Evolutionary conservation across 2,329 filamentous ascomycete species (phyloP), one percentile per base, ranked within the genome.

Genomic region (Ilyonectria mors-panacis): DNA sequence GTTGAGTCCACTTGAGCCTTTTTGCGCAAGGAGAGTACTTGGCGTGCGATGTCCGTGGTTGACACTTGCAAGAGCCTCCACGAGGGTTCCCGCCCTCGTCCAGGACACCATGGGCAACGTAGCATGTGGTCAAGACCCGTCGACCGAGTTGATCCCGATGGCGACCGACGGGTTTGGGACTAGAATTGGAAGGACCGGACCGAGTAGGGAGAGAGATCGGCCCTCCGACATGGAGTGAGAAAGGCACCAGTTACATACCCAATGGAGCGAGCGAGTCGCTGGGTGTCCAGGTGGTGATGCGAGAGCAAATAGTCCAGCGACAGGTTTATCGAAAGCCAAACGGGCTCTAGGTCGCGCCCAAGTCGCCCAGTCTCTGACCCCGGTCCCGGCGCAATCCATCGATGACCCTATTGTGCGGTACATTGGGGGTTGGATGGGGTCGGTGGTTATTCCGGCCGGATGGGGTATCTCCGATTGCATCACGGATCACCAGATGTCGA

Each of bases 401-500:
- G 28, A 53, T 19, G 50, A 53, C 50, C 47, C 23, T 28, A n/a
- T 12, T 50, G 13, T 17, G 21, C 15, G 47, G 23, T 28, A 30
- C 23, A 15, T 53, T 45, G 47, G 45, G 47, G 55, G 33, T 54
- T 44, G 51, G 62, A 59, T 42, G 17, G 39, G 15, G 17, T 42
- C 21, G 28, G 59, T 48, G 63, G 62, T 48, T 47, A 26, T 67
- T 55, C 48, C 53, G 48, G 51, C 59, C 35, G 30, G 58, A 65
- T 70, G 63, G 66, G 70, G 70, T 51, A 70, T 63, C 47, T 67
- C 60, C 59, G 59, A 65, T 68, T 30, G 39, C 30, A 54, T 67
- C 50, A 56, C 35, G 45, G 28, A 37, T 60, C 48, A 37, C 47
- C 33, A 37, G 39, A 21, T 35, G 30, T 55, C 33, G 30, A 45